phyloP scores from a whole-genome alignment of 2,329 filamentous ascomycete genomes.

The Falciphora oryzae region DNA sequence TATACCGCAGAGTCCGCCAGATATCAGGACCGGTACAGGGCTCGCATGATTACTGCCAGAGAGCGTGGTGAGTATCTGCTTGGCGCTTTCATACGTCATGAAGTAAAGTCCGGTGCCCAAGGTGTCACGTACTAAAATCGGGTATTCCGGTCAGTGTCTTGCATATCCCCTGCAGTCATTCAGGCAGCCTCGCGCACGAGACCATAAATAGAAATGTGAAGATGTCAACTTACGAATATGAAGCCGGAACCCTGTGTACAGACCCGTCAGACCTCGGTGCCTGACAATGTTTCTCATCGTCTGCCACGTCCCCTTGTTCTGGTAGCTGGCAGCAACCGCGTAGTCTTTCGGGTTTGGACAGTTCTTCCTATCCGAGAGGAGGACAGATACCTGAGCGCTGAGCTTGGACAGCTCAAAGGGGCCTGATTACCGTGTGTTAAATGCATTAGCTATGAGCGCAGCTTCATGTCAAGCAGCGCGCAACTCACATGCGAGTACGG shows the following conservation, averaged over 20 bases:
- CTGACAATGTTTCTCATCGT: conserved; percentile 73
- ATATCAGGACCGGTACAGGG: conserved; percentile 70
- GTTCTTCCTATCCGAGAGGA: conserved; percentile 58
- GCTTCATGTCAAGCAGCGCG: neutral
- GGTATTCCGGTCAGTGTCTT: neutral
- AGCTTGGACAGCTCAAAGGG: conserved; percentile 89
- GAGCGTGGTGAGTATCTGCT: conserved; percentile 73
- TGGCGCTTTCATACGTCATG: conserved; percentile 81
- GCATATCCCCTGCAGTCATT: neutral
- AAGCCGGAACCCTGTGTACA: conserved; percentile 76
- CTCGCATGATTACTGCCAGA: conserved; percentile 68
- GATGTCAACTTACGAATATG: conserved; percentile 59
- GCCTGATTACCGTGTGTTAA: conserved; percentile 33
- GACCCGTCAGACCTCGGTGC: conserved; percentile 64
- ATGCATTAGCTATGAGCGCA: neutral
- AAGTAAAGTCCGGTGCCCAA: conserved; percentile 83
- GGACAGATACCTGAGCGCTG: conserved; percentile 76
- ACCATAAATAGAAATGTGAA: neutral
- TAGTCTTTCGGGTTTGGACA: conserved; percentile 43
- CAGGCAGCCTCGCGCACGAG: neutral
- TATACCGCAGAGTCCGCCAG: conserved; percentile 75
- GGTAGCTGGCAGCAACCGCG: conserved; percentile 61
- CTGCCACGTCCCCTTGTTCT: conserved; percentile 70
- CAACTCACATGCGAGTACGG: conserved; percentile 65
- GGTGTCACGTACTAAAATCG: conserved; percentile 65